Base-by-base conservation (phyloP, 768 basidiomycete genomes). In the Wakefieldia striispora region DNA sequence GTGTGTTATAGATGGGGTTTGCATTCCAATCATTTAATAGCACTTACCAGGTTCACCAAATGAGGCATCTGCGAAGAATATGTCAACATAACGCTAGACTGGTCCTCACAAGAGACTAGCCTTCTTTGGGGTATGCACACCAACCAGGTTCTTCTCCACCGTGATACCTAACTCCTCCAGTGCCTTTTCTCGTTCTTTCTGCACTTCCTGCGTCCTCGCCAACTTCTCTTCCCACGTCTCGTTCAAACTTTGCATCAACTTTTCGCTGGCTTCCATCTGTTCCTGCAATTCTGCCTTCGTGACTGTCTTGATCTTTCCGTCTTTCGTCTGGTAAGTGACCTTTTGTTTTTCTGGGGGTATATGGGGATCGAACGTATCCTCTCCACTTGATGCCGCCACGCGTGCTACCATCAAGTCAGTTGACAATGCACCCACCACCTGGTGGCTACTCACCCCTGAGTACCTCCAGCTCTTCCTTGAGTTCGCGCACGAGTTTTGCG, bases 201-300 rank as follows among this genome's bases (percentile, higher is more conserved):
- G 95, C 26, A 98, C 90, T 69, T 91, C 88, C 65, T 93, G 88
- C 17, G 95, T 97, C 65, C 91, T 81, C 61, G 74, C 72, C 77
- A 97, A 73, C 75, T 95, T 95, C 71, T 97, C 76, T 70, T 99
- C 94, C 95, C 94, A 97, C 6, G 92, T 97, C 73, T 95, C 88
- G 62, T 95, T 95, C 63, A 95, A 70, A 61, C 85, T 79, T 69
- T 94, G 80, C 91, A 97, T 94, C 47, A 97, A 72, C 72, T 94
- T 95, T 74, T 99, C 95, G 68, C 91, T 88, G 33, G 88, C 74
- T 73, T 95, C 91, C 75, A 98, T 84, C 70, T 97, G 95, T 56
- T 99, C 97, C 68, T 98, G 94, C 50, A 99, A 74, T 67, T 94
- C 97, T 8, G 95, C 92, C 72, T 99, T 98, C 24, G 93, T 91